Evolutionary conservation across 1,284 basidiomycete genomes (phyloP).

Genomic region (Cutaneotrichosporon spelunceum): DNA sequence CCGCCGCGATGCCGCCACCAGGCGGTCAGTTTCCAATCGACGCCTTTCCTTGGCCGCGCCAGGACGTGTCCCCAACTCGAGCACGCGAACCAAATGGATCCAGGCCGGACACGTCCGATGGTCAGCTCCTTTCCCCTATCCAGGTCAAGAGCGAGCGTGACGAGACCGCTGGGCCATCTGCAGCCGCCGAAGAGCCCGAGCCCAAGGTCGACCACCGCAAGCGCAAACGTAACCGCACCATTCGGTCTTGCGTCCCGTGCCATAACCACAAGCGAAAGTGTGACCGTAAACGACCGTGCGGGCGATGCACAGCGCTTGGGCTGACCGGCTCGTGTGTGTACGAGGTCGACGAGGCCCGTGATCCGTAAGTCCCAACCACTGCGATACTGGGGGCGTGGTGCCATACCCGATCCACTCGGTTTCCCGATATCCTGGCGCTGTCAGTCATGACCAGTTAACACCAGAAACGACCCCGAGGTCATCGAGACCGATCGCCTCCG

Average conservation of each 20-base stretch:
- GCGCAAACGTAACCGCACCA: slow-evolving; percentile 76
- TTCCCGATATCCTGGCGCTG: not conserved
- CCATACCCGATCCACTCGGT: not conserved
- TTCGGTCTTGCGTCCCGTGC: slow-evolving; percentile 82
- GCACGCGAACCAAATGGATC: slow-evolving; percentile 1
- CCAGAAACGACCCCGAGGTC: slow-evolving; percentile 70
- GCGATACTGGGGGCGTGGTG: no score
- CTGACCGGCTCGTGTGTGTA: slow-evolving; percentile 85
- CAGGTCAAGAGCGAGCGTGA: slow-evolving; percentile 3
- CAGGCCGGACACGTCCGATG: slow-evolving; percentile 6
- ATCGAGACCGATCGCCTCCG: slow-evolving; percentile 77
- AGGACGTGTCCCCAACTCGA: slow-evolving; percentile 1
- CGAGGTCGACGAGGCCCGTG: slow-evolving; percentile 80
- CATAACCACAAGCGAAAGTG: slow-evolving; percentile 84
- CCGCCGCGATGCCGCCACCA: not conserved
- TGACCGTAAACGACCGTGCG: slow-evolving; percentile 62
- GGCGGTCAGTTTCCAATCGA: not conserved
- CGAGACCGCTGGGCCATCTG: not conserved
- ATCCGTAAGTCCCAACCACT: slow-evolving; percentile 68
- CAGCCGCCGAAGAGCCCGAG: slow-evolving; percentile 20
- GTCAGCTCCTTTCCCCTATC: not conserved
- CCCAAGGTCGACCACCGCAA: slow-evolving; percentile 57
- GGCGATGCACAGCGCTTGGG: slow-evolving; percentile 69
- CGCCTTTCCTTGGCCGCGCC: not conserved
- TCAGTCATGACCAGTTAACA: slow-evolving; percentile 6